phyloP scores from a whole-genome alignment of 169 alveolate genomes.

The Toxoplasma gondii region DNA sequence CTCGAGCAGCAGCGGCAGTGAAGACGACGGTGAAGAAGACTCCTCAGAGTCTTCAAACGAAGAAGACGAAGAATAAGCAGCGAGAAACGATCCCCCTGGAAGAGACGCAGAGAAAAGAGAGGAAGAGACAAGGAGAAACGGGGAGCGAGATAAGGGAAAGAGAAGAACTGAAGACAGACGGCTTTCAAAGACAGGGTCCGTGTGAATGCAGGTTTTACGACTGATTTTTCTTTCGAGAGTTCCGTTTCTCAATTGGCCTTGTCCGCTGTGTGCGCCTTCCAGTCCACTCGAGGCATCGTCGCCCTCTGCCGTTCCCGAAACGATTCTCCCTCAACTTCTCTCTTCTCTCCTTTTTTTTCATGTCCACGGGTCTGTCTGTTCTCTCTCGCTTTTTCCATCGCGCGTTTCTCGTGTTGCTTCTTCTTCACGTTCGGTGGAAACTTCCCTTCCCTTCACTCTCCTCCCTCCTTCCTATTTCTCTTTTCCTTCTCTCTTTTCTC shows the following conservation, averaged over 20 bases:
- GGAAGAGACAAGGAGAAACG: neutral
- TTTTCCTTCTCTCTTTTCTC: neutral
- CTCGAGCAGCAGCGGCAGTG: neutral
- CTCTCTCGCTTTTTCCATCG: neutral
- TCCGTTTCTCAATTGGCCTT: no score
- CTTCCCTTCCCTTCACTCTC: no score
- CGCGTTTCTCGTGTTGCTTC: no score
- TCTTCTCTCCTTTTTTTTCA: neutral
- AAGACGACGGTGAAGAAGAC: neutral
- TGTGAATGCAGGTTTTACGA: no score
- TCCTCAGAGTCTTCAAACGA: neutral
- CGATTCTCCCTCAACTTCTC: no score
- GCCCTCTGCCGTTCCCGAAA: no score
- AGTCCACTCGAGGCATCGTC: no score
- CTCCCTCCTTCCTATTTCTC: neutral
- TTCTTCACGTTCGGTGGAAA: no score
- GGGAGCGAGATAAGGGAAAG: neutral
- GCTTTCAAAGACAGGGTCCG: neutral
- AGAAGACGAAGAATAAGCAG: neutral
- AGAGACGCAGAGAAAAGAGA: neutral
- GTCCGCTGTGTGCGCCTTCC: no score
- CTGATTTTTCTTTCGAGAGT: no score
- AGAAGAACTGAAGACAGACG: neutral
- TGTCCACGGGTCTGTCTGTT: neutral
- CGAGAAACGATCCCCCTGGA: neutral